Percentiles rank a stretch among this genome's conserved stretches.
phyloP scores from a whole-genome alignment of 2,329 filamentous ascomycete species.

The Bipolaris cookei region DNA sequence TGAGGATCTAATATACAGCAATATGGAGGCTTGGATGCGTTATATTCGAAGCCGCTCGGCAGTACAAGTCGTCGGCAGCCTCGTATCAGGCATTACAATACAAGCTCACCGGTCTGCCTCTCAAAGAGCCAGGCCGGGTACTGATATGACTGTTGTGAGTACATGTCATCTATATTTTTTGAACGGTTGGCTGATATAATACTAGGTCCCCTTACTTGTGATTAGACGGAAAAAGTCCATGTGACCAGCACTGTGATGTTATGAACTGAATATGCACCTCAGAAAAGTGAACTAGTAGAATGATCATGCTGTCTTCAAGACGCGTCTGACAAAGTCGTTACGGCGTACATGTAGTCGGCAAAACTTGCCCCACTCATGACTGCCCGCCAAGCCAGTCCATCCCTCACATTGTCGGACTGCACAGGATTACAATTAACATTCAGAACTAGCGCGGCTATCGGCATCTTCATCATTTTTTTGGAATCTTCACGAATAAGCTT shows the following conservation, averaged over 20 bases:
- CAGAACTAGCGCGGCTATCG: too few relatives aligned
- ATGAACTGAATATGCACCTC: not conserved
- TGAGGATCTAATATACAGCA: not conserved
- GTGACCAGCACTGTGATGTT: constrained; percentile 4
- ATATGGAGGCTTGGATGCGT: not conserved
- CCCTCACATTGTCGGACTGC: not conserved
- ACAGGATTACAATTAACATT: too few relatives aligned
- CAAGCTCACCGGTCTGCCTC: constrained; percentile 26
- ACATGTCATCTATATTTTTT: not conserved
- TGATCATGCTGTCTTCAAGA: not conserved
- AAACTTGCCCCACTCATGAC: not conserved
- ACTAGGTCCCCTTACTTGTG: not conserved
- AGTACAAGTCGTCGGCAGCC: not conserved
- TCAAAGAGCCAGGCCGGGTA: constrained; percentile 19
- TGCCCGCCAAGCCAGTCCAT: not conserved
- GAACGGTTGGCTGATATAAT: not conserved
- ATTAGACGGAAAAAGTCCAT: not conserved
- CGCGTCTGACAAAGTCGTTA: not conserved
- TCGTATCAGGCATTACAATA: constrained; percentile 8
- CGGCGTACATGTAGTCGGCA: not conserved
- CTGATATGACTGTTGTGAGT: constrained; percentile 24
- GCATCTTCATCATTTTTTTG: not conserved
- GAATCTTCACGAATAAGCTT: not conserved
- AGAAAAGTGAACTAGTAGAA: not conserved
- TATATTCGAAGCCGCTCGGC: not conserved